Evolutionary conservation across 441 rosid genomes (phyloP), one percentile per base, ranked within the genome.

Genomic region (Viola pubescens): DNA sequence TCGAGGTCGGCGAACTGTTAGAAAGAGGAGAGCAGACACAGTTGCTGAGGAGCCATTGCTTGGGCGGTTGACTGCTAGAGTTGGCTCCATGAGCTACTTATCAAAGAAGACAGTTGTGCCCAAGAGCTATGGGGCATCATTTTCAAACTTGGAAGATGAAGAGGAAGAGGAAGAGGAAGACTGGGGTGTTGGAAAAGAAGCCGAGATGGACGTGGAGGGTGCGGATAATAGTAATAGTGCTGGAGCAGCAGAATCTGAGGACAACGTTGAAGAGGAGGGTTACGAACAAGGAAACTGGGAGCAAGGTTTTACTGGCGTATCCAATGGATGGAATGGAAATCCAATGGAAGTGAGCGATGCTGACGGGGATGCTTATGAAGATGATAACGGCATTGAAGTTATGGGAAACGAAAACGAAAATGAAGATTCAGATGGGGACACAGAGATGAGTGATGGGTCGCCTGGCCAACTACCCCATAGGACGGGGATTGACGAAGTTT

Each of bases 1-100:
- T 60, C 72, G 90, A 54, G 91, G 97, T 56, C 89, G 86, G 7
- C 72, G 91, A 34, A 90, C 97, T 0, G 82, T 81, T 69, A 76
- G 96, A 63, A 94, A 75, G 58, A 70, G 78, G 82, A 84, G 88
- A 70, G 79, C 82, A 52, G 92, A 78, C 74, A 76, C 58, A 70
- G 59, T 47, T 39, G 69, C 63, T 45, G 80, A 74, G 39, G 78
- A 74, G 37, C 64, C 73, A 39, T 56, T 69, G 41, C 67, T 63
- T 39, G 62, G 69, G 26, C 73, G 71, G 26, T 59, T 67, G 80
- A 63, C 66, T 50, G 70, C 67, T 65, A 72, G 63, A 37, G 71
- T 60, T 13, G 63, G 64, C 68, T 70, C 75, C 6, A 74, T 53
- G 72, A 73, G 56, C 58, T 11, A 38, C 43, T 5, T 38, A 38